A percentile compares a stretch with the other conserved stretches of the same genome.
Conservation (phyloP, 2,329 filamentous ascomycete species). For the Epichloe sp. region DNA sequence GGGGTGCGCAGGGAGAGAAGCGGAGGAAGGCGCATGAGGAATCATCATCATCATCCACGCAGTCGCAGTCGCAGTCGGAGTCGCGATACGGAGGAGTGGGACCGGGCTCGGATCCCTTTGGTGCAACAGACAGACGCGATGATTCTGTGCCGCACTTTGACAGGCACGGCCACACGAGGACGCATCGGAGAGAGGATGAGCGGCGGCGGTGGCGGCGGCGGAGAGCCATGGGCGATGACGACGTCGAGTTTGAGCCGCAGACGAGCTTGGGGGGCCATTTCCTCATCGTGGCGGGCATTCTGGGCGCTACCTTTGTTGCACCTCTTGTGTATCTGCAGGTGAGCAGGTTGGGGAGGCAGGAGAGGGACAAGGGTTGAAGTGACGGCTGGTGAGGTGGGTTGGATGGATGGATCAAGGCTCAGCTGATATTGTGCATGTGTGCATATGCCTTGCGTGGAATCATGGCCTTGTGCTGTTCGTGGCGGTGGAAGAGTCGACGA, state of each 20-base stretch:
- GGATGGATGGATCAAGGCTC: neutral
- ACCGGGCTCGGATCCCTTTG: constrained; percentile 38
- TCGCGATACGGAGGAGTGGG: constrained; percentile 38
- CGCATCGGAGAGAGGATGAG: constrained; percentile 52
- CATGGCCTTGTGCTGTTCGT: too few relatives aligned
- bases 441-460: too few relatives aligned
- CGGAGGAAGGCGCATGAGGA: constrained; percentile 38
- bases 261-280: constrained; percentile 32
- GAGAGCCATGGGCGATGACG: constrained; percentile 26
- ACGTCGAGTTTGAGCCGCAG: constrained; percentile 27
- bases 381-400: neutral
- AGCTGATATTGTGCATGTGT: too few relatives aligned
- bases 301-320: constrained; percentile 32
- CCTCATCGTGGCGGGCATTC: constrained; percentile 33
- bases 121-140: constrained; percentile 28
- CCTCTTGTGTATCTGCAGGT: constrained; percentile 29
- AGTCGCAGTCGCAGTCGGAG: constrained; percentile 5
- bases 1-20: constrained; percentile 53
- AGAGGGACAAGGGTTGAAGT: constrained; percentile 10
- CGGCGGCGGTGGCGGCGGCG: constrained; percentile 20
- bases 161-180: constrained; percentile 55
- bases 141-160: constrained; percentile 64
- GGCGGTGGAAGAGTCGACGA: too few relatives aligned
- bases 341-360: constrained; percentile 20
- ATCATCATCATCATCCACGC: constrained; percentile 15